A percentile compares a stretch with the other conserved stretches of the same genome.
Evolutionary conservation across 768 basidiomycete genomes (phyloP).

Genomic region (Hericium erinaceus): DNA sequence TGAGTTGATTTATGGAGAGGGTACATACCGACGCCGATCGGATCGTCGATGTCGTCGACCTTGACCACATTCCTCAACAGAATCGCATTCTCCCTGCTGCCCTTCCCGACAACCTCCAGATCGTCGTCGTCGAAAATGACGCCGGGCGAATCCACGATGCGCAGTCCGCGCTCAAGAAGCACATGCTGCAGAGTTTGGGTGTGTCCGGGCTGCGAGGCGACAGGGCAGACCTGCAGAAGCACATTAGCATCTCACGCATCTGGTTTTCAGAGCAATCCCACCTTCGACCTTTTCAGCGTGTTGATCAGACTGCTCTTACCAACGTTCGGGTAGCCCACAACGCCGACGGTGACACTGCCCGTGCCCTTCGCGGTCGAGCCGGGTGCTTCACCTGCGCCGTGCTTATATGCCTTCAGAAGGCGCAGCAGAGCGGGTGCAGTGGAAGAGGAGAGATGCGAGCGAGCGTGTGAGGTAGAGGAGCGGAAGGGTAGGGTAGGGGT

Average conservation of each 20-base stretch:
- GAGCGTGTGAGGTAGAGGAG: conserved; percentile 65
- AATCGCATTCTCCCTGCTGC: conserved; percentile 44
- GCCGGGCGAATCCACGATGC: conserved; percentile 92
- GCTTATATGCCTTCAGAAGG: conserved; percentile 77
- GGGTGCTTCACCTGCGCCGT: conserved; percentile 26
- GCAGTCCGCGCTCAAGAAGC: conserved; percentile 86
- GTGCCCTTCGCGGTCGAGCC: conserved; percentile 12
- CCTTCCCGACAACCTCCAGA: neutral
- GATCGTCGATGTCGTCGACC: conserved; percentile 87
- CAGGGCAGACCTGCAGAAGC: conserved; percentile 64
- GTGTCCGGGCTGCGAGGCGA: conserved; percentile 91
- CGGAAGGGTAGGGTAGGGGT: conserved; percentile 93
- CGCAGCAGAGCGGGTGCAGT: conserved; percentile 73
- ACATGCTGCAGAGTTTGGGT: conserved; percentile 89
- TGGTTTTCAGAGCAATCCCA: conserved; percentile 18
- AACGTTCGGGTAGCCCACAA: conserved; percentile 96
- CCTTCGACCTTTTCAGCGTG: conserved; percentile 78
- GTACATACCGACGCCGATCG: conserved; percentile 72
- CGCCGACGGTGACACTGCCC: conserved; percentile 74
- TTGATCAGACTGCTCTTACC: conserved; percentile 95
- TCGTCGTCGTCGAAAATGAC: conserved; percentile 91
- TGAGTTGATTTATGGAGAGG: neutral
- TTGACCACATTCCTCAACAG: conserved; percentile 83
- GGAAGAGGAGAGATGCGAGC: conserved; percentile 69
- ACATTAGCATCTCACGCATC: neutral